Base-by-base conservation (phyloP, 2,329 filamentous ascomycete species). In the Diaporthe batatas region DNA sequence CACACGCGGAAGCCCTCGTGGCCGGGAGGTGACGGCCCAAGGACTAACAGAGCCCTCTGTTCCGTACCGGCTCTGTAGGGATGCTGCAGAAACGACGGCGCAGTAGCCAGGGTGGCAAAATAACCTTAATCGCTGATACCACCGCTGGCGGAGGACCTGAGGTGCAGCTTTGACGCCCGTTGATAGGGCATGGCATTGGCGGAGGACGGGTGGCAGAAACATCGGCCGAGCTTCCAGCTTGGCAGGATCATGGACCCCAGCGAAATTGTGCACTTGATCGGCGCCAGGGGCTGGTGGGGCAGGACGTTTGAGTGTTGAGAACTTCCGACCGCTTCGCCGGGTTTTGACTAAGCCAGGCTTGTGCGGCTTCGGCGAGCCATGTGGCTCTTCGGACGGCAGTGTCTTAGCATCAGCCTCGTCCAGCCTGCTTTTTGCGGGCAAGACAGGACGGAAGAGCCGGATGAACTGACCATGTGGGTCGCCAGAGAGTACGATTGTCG, bases 101-200 rank as follows among this genome's bases (percentile, higher is more conserved):
- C 47, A 68, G 49, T 58, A 39, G 21, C 32, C 65, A 72, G 68
- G 75, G 71, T 55, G 65, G 64, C 64, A 29, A 54, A 36, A 69
- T 74, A 74, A 69, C 70, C 70, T 72, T 72, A 72, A 57, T 74
- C 62, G 62, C 44, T 21, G 32, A 53, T 67, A n/a, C 47, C 21
- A 34, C 62, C 44, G n/a, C 32, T 12, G 12, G 62, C 29, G 25
- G 25, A 42, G 54, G 62, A n/a, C 59, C 11, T 21, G n/a, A 34
- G 39, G 6, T 49, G 42, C 32, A 72, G 42, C 55, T 21, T 70
- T 64, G 6, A 59, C 49, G 67, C 29, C 29, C 29, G 47, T 44
- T 59, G 55, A 59, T 47, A 54, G 32, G 44, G 18, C 54, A 11
- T 32, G 29, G 39, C 58, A 57, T 49, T 44, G 59, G 55, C 39